phyloP scores from a whole-genome alignment of 1,139 yeast species.

The Geotrichum armillariae region DNA sequence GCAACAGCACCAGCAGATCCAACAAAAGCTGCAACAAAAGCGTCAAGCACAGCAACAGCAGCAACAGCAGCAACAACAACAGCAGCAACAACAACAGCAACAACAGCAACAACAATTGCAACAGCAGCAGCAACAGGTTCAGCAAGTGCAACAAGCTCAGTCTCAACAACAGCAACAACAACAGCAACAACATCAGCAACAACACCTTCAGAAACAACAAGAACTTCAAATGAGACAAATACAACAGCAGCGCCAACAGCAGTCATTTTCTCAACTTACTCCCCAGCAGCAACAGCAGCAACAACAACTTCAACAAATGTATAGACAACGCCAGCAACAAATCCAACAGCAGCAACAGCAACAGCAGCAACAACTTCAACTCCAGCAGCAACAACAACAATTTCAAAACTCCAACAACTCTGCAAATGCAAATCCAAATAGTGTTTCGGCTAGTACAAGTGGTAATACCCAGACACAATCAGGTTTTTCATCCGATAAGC shows the following conservation, averaged over 20 bases:
- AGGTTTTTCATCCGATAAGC: slow-evolving; percentile 12
- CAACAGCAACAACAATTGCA: slow-evolving; percentile 5
- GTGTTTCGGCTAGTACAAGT: not conserved
- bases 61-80: slow-evolving; percentile 2
- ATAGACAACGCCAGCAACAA: slow-evolving; percentile 14
- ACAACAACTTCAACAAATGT: slow-evolving; percentile 12
- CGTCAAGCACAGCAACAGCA: slow-evolving; percentile 8
- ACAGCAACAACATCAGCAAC: slow-evolving; percentile 8
- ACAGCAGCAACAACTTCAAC: slow-evolving; percentile 19
- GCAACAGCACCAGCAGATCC: slow-evolving; percentile 13
- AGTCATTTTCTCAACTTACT: slow-evolving; percentile 9
- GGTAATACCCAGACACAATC: not conserved
- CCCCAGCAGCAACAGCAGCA: slow-evolving; percentile 18
- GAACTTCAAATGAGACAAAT: slow-evolving; percentile 14
- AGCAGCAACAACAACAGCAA: slow-evolving; percentile 1
- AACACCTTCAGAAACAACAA: slow-evolving; percentile 21
- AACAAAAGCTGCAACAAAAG: slow-evolving; percentile 9
- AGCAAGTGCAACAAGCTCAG: slow-evolving; percentile 6
- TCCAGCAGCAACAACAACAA: slow-evolving; percentile 20
- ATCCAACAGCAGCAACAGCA: slow-evolving; percentile 12
- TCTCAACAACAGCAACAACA: slow-evolving; percentile 14
- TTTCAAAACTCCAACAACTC: slow-evolving; percentile 15
- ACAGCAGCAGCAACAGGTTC: slow-evolving; percentile 9
- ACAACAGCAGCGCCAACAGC: slow-evolving; percentile 8
- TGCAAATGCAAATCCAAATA: not conserved